phyloP scores from a whole-genome alignment of 2,329 filamentous ascomycete genomes.

The Cladosporium sp. region DNA sequence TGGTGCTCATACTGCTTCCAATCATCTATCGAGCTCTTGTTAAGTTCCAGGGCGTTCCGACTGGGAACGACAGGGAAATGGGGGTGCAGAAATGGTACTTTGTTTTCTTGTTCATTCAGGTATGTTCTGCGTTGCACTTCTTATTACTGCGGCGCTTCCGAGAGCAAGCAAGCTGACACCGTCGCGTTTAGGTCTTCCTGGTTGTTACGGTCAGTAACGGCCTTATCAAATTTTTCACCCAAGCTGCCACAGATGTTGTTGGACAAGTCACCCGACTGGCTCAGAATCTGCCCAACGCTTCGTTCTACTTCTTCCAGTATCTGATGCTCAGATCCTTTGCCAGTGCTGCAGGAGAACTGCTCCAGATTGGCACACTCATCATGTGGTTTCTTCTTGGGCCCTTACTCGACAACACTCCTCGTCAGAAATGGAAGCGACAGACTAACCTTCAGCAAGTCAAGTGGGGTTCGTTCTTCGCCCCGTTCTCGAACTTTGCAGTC shows the following conservation, averaged over 20 bases:
- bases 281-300: constrained; percentile 75
- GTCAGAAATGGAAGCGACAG: constrained; percentile 82
- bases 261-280: constrained; percentile 72
- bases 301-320: constrained; percentile 98
- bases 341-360: constrained; percentile 81
- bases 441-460: constrained; percentile 73
- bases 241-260: constrained; percentile 65
- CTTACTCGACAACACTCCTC: constrained; percentile 76
- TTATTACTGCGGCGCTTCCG: background rate
- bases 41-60: constrained; percentile 75
- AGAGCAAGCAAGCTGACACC: background rate
- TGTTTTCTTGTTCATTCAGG: constrained; percentile 85
- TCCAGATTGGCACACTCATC: constrained; percentile 78
- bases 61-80: constrained; percentile 73
- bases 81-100: constrained; percentile 95
- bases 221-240: constrained; percentile 64
- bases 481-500: constrained; percentile 94
- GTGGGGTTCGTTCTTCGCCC: constrained; percentile 93
- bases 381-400: constrained; percentile 80
- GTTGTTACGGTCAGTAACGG: constrained; percentile 84
- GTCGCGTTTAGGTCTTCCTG: constrained; percentile 65
- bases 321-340: constrained; percentile 93
- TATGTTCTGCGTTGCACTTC: background rate
- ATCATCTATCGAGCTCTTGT: constrained; percentile 74
- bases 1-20: constrained; percentile 80